Evolutionary conservation across 2,329 filamentous ascomycete genomes (phyloP).

Genomic region (Aspergillus sojae): DNA sequence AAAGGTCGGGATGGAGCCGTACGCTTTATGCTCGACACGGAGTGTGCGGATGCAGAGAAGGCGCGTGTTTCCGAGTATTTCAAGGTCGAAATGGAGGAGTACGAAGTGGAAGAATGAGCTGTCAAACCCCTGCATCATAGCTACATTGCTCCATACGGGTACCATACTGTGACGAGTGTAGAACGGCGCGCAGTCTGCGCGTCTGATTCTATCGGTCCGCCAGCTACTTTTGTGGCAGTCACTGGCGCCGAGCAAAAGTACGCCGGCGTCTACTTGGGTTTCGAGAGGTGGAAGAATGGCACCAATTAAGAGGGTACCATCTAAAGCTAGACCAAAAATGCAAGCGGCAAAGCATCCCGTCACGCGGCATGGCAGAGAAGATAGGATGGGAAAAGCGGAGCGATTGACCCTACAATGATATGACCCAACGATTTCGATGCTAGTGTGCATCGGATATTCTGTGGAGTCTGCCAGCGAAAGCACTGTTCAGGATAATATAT

Average conservation of each 20-base stretch:
- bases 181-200: neutral
- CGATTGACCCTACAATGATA: neutral
- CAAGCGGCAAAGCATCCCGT: neutral
- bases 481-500: neutral
- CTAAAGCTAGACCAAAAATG: neutral
- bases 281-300: neutral
- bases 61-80: conserved; percentile 69
- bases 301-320: neutral
- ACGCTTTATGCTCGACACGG: conserved; percentile 84
- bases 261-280: neutral
- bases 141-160: neutral
- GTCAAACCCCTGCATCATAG: neutral
- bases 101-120: conserved; percentile 42
- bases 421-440: neutral
- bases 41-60: conserved; percentile 72
- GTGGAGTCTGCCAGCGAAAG: neutral
- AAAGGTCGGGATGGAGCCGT: conserved; percentile 70
- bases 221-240: neutral
- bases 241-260: neutral
- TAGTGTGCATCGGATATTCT: neutral
- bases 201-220: neutral
- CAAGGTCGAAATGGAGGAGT: conserved; percentile 74
- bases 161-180: neutral
- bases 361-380: neutral
- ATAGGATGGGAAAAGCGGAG: neutral